A percentile compares a stretch with the other conserved stretches of the same genome.
Conservation (phyloP, 352 stramenopile genomes). For the Phytophthora brassicae region DNA sequence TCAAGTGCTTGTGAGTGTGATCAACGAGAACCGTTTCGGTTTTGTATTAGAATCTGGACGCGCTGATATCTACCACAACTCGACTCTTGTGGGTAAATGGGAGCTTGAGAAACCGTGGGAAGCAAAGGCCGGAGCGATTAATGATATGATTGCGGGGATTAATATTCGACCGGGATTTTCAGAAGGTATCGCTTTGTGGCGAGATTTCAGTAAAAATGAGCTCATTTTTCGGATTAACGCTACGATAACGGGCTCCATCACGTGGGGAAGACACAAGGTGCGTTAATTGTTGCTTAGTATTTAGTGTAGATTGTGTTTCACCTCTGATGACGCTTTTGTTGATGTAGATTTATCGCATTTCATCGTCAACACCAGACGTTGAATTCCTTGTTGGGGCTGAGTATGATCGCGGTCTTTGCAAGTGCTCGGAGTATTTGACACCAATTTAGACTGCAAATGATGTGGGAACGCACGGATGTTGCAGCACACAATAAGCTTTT, state of each 20-base stretch:
- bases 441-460: slow-evolving; percentile 33
- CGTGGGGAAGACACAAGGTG: slow-evolving; percentile 80
- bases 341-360: slow-evolving; percentile 74
- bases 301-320: too few relatives aligned
- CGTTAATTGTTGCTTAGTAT: slow-evolving; percentile 4
- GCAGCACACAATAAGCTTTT: not conserved
- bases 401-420: slow-evolving; percentile 83
- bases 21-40: slow-evolving; percentile 89
- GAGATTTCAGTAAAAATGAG: slow-evolving; percentile 69
- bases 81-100: slow-evolving; percentile 71
- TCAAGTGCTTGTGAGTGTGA: slow-evolving; percentile 82
- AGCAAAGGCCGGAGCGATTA: slow-evolving; percentile 72
- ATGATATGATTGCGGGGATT: slow-evolving; percentile 74
- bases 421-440: slow-evolving; percentile 76
- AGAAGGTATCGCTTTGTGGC: slow-evolving; percentile 65
- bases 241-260: slow-evolving; percentile 79
- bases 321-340: not conserved
- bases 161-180: slow-evolving; percentile 69
- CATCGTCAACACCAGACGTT: slow-evolving; percentile 72
- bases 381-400: slow-evolving; percentile 88
- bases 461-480: not conserved
- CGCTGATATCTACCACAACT: slow-evolving; percentile 84
- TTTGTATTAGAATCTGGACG: slow-evolving; percentile 76
- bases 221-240: slow-evolving; percentile 86
- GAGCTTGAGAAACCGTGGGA: slow-evolving; percentile 65